Conservation (phyloP, 768 basidiomycete species). For the Russula foetens region DNA sequence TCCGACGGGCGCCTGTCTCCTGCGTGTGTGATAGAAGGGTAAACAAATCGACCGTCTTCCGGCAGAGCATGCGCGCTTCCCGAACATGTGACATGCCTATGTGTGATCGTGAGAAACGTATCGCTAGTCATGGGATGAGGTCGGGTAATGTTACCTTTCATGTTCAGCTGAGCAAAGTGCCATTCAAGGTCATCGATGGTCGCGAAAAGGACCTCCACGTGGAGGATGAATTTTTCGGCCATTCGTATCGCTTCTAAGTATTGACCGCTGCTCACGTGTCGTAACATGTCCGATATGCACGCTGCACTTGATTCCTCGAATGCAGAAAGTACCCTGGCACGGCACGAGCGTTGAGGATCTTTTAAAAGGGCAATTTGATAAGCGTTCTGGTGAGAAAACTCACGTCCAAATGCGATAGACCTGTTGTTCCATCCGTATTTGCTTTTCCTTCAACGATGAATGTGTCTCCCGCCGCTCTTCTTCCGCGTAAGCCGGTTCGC, state of each 20-base stretch:
- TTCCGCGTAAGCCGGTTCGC: constrained; percentile 51
- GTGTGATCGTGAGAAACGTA: not conserved
- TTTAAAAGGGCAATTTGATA: not conserved
- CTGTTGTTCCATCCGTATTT: constrained; percentile 91
- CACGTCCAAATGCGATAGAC: constrained; percentile 99
- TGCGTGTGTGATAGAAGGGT: constrained; percentile 93
- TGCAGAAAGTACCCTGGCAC: constrained; percentile 76
- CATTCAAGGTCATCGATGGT: constrained; percentile 95
- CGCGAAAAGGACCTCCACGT: constrained; percentile 96
- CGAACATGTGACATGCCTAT: constrained; percentile 96
- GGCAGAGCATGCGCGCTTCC: constrained; percentile 96
- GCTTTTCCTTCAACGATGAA: constrained; percentile 75
- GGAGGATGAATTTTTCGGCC: constrained; percentile 97
- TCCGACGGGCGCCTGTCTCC: constrained; percentile 80
- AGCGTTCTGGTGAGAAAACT: constrained; percentile 29
- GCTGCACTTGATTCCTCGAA: constrained; percentile 99
- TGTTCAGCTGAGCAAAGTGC: constrained; percentile 66
- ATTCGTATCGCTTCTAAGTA: constrained; percentile 96
- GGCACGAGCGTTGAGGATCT: constrained; percentile 9
- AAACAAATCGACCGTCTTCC: constrained; percentile 98
- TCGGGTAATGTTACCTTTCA: constrained; percentile 63
- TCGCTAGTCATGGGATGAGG: not conserved
- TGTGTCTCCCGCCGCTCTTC: constrained; percentile 81
- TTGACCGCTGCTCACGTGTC: constrained; percentile 93
- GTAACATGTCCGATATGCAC: constrained; percentile 97